These are phyloP conservation scores for Papilionanthe hybrid DNA, from an alignment of 116 monocot species.

Conservation along the genomic window DNA sequence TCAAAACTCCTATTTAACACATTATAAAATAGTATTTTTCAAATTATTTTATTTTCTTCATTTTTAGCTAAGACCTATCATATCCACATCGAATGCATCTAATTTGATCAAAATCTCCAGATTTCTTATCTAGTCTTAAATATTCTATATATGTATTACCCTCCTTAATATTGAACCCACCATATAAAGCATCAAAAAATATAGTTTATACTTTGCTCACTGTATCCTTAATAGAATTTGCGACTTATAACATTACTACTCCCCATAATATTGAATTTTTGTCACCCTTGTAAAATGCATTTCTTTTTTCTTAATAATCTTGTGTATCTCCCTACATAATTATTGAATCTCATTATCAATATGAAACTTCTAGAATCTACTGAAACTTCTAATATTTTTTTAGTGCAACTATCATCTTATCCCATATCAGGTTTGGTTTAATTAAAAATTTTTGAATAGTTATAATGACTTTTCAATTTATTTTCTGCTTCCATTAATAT, in stretches of 20 bases:
- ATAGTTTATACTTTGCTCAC: too few relatives aligned
- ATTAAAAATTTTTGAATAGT: not conserved
- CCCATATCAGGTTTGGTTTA: not conserved
- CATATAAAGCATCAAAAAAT: too few relatives aligned
- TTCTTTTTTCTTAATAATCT: not conserved
- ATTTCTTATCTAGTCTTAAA: too few relatives aligned
- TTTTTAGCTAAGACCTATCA: too few relatives aligned
- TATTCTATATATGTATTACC: too few relatives aligned
- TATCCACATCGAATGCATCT: too few relatives aligned
- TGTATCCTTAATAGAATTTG: too few relatives aligned
- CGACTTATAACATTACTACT: not conserved
- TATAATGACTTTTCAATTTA: not conserved
- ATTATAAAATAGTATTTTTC: too few relatives aligned
- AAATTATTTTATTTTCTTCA: too few relatives aligned
- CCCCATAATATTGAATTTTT: not conserved
- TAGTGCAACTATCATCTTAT: not conserved
- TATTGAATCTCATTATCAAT: not conserved
- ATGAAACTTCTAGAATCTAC: not conserved
- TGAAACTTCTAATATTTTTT: not conserved
- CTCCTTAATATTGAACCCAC: too few relatives aligned
- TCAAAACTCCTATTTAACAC: too few relatives aligned
- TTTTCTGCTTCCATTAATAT: not conserved
- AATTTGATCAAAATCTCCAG: too few relatives aligned
- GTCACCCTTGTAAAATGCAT: not conserved
- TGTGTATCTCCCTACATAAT: not conserved